Base-by-base conservation (phyloP, 805 yeast species). In the Candida silvicultrix region DNA sequence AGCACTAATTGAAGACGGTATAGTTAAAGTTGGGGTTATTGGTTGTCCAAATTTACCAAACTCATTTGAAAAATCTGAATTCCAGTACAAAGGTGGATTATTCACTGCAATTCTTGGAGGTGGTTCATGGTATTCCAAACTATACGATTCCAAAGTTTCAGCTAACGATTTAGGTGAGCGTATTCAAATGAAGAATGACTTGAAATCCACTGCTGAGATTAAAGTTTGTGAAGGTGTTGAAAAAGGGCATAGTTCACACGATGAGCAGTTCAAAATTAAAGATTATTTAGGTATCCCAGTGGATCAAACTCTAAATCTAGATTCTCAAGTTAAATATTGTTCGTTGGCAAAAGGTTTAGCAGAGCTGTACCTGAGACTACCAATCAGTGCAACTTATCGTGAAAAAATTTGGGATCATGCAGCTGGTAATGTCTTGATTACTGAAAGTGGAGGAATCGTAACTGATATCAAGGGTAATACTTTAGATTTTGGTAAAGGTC, bases 341-440 rank as follows among this genome's bases (percentile, higher is more conserved):
- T 80, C 90, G 15, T 74, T 94, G 40, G 82, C 97, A 11, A 75
- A 83, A 51, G 99, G 99, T 32, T 84, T 85, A 46, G 98, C 97
- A 4, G 97, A 94, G 57, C 77, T 94, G 14, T 94, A 95, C 58
- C 71, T 94, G 49, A 81, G 99, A 55, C 68, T 95, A 48, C 99
- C 99, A 14, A 79, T 83, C 40, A 80, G 75, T 53, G 71, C 80
- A 43, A 66, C 76, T 3, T 94, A 90, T 63, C 77, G 87, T 56
- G 99, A 94, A 63, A 94, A 94, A 66, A 89, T 94, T 49, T 94
- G 99, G 98, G 99, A 94, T 66, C 99, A 94, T 64, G 98, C 98
- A 18, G 95, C 97, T 2, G 99, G 99, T 4, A 84, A 85, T 58
- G 73, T 92, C 14, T 74, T 94, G 49, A 82, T 95, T 40, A 73